A percentile compares a stretch with the other conserved stretches of the same genome.
These are phyloP conservation scores for Bromus sterilis DNA, from an alignment of 176 grass and related monocot genomes.

Conservation along the genomic window DNA sequence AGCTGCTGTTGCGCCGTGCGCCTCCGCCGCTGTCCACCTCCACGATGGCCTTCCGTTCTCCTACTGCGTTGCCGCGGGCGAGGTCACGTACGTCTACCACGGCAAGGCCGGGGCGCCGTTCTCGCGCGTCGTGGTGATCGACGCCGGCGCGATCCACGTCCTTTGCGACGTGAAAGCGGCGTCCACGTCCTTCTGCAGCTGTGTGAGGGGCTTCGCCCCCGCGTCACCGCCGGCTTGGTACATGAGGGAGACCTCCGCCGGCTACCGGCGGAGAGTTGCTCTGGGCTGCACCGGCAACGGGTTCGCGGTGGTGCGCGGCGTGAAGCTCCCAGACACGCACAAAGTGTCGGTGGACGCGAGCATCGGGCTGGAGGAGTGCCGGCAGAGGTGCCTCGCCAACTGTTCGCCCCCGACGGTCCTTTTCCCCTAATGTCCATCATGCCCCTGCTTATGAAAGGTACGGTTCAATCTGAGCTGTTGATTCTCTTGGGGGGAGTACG, in stretches of 20 bases:
- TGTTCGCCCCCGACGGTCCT: too few species aligned
- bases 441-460: too few species aligned
- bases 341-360: neutral
- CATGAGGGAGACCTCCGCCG: constrained; percentile 12
- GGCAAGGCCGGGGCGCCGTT: constrained; percentile 9
- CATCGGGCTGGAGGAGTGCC: neutral
- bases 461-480: too few species aligned
- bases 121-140: neutral
- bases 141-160: neutral
- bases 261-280: constrained; percentile 17
- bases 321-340: constrained; percentile 34
- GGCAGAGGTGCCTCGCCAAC: neutral
- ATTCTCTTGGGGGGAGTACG: too few species aligned
- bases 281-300: constrained; percentile 11
- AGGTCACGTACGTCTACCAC: constrained; percentile 10
- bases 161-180: constrained; percentile 13
- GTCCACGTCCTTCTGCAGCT: constrained; percentile 15
- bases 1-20: neutral
- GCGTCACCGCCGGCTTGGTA: neutral
- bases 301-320: neutral
- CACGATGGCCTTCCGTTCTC: constrained; percentile 39
- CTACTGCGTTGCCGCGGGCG: neutral
- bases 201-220: constrained; percentile 24
- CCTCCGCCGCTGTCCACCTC: constrained; percentile 19
- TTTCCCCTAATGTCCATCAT: too few species aligned